phyloP scores from a whole-genome alignment of 441 rosid species.

The Populus hybrid region DNA sequence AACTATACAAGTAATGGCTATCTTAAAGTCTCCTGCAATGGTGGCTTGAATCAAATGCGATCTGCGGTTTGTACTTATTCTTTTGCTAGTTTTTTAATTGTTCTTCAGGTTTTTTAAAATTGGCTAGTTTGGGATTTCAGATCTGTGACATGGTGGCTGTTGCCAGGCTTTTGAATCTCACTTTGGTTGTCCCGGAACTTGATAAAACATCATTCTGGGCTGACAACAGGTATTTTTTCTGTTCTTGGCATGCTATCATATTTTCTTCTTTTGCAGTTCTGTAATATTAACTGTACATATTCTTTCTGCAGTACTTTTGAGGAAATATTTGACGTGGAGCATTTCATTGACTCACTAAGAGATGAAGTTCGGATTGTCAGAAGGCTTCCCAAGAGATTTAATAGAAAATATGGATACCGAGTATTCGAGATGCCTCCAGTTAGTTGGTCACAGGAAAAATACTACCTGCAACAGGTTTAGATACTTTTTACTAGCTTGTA shows the following conservation, averaged over 20 bases:
- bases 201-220: constrained; percentile 98
- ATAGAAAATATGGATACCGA: constrained; percentile 54
- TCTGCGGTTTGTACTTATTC: constrained; percentile 70
- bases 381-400: constrained; percentile 79
- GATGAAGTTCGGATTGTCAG: constrained; percentile 83
- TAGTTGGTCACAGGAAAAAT: constrained; percentile 95
- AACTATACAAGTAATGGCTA: constrained; percentile 83
- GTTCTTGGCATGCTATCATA: constrained; percentile 10
- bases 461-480: constrained; percentile 84
- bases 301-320: constrained; percentile 79
- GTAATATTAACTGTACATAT: constrained; percentile 22
- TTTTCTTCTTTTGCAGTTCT: constrained; percentile 1
- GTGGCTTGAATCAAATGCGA: constrained; percentile 99
- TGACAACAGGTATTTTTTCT: constrained; percentile 70
- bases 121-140: constrained; percentile 37
- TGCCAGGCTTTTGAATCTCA: constrained; percentile 88
- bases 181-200: constrained; percentile 93
- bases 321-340: constrained; percentile 86
- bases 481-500: not conserved
- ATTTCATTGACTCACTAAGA: constrained; percentile 90
- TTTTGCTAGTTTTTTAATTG: constrained; percentile 11
- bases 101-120: constrained; percentile 15
- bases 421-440: constrained; percentile 82
- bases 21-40: constrained; percentile 88
- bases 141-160: constrained; percentile 96